Evolutionary conservation across 495 filamentous ascomycete species (phyloP).

Genomic region (Hyaloscypha bicolor): DNA sequence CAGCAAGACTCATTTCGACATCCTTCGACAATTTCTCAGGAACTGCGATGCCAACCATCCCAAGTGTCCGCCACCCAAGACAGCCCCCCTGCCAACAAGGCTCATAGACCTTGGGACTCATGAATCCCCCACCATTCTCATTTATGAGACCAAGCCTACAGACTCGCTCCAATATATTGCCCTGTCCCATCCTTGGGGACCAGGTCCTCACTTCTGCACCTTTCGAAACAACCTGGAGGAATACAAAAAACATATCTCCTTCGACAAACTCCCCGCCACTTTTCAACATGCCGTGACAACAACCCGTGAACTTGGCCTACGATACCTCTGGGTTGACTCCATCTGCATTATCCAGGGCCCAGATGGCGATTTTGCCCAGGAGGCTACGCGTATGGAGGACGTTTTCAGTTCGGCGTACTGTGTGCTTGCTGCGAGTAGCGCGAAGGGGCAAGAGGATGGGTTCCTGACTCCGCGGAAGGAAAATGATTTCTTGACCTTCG

Average conservation of each 20-base stretch:
- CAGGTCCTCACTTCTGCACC: slow-evolving; percentile 2
- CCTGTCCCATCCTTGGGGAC: slow-evolving; percentile 25
- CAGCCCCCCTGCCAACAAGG: not conserved
- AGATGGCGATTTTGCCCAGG: slow-evolving; percentile 21
- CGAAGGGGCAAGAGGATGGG: slow-evolving; percentile 12
- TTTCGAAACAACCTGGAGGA: not conserved
- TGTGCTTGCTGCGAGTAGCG: slow-evolving; percentile 25
- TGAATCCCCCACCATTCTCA: not conserved
- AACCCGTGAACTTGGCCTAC: slow-evolving; percentile 14
- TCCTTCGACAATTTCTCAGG: slow-evolving; percentile 27
- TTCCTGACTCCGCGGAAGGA: slow-evolving; percentile 17
- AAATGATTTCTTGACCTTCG: slow-evolving; percentile 1
- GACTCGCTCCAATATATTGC: slow-evolving; percentile 19
- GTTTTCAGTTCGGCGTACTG: slow-evolving; percentile 27
- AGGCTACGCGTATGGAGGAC: slow-evolving; percentile 24
- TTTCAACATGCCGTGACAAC: slow-evolving; percentile 26
- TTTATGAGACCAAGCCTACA: not conserved
- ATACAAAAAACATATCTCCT: slow-evolving; percentile 12
- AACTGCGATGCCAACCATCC: slow-evolving; percentile 28
- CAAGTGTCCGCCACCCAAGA: slow-evolving; percentile 11
- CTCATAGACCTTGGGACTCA: not conserved
- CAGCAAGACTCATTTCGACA: slow-evolving; percentile 23
- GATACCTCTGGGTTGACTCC: not conserved
- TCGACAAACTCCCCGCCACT: slow-evolving; percentile 20
- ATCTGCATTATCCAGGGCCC: not conserved